phyloP scores from a whole-genome alignment of 306 rosid species.

The Lathyrus aphaca region DNA sequence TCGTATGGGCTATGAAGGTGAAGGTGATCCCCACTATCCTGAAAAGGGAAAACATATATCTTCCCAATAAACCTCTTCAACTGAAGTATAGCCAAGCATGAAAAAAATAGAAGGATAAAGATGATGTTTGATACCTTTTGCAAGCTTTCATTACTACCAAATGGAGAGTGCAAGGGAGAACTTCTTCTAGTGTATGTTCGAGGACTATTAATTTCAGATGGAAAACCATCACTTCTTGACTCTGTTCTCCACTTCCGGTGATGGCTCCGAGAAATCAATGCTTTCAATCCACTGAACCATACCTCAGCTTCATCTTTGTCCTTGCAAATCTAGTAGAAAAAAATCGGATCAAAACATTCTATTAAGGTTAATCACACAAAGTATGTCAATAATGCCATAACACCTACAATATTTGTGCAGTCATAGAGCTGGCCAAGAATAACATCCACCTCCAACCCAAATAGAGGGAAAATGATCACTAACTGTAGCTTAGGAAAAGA shows the following conservation, averaged over 20 bases:
- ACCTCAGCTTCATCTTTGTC: conserved; percentile 99
- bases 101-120: conserved; percentile 14
- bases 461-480: conserved; percentile 12
- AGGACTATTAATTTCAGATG: conserved; percentile 96
- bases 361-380: conserved; percentile 27
- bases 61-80: conserved; percentile 30
- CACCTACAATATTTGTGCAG: conserved; percentile 18
- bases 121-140: conserved; percentile 86
- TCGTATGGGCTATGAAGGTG: conserved; percentile 89
- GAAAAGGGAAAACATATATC: conserved; percentile 44
- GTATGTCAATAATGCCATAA: conserved; percentile 17
- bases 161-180: conserved; percentile 89
- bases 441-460: conserved; percentile 1
- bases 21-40: conserved; percentile 90
- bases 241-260: conserved; percentile 93
- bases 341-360: conserved; percentile 41
- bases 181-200: conserved; percentile 89
- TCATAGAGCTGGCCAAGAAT: conserved; percentile 6
- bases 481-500: conserved; percentile 7
- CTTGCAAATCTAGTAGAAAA: conserved; percentile 83
- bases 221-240: conserved; percentile 93
- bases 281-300: conserved; percentile 98
- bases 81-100: conserved; percentile 26
- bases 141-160: conserved; percentile 92
- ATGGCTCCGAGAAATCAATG: conserved; percentile 84